Evolutionary conservation across 2,329 filamentous ascomycete species (phyloP).

Genomic region (Sarocladiaceae sp.): DNA sequence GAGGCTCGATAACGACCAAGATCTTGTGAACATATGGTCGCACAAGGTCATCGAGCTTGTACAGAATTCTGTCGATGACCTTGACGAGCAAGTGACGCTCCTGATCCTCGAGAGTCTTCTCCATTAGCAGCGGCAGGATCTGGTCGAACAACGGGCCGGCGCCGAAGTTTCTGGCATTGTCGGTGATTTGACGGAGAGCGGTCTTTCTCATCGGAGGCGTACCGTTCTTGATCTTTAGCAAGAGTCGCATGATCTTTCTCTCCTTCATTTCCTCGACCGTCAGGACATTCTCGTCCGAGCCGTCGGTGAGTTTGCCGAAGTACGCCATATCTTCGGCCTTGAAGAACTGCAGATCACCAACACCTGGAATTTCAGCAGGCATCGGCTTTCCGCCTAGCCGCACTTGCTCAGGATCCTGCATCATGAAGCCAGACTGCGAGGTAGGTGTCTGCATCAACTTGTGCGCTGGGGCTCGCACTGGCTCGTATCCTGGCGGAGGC

Average conservation of each 20-base stretch:
- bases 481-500: constrained; percentile 86
- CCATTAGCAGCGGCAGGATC: constrained; percentile 94
- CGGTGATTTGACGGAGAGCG: constrained; percentile 89
- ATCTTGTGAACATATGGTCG: constrained; percentile 98
- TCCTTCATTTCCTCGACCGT: constrained; percentile 95
- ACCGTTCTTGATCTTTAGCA: constrained; percentile 98
- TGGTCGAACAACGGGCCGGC: constrained; percentile 94
- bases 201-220: constrained; percentile 99
- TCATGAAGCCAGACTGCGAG: constrained; percentile 85
- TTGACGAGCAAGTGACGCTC: constrained; percentile 97
- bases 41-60: constrained; percentile 96
- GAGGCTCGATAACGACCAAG: constrained; percentile 94
- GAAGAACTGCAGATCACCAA: constrained; percentile 95
- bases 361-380: constrained; percentile 90
- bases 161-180: constrained; percentile 94
- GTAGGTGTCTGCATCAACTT: constrained; percentile 68
- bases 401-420: constrained; percentile 87
- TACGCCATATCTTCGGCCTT: constrained; percentile 98
- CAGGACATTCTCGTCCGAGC: constrained; percentile 83
- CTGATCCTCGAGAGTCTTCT: constrained; percentile 95
- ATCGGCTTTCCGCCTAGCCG: constrained; percentile 82
- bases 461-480: constrained; percentile 68
- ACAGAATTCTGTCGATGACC: constrained; percentile 96
- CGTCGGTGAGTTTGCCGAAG: constrained; percentile 95
- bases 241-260: constrained; percentile 93